Percentiles rank a stretch among this genome's conserved stretches.
These are phyloP conservation scores for Aspergillus felis DNA, from an alignment of 2,329 filamentous ascomycete genomes.

Conservation along the genomic window DNA sequence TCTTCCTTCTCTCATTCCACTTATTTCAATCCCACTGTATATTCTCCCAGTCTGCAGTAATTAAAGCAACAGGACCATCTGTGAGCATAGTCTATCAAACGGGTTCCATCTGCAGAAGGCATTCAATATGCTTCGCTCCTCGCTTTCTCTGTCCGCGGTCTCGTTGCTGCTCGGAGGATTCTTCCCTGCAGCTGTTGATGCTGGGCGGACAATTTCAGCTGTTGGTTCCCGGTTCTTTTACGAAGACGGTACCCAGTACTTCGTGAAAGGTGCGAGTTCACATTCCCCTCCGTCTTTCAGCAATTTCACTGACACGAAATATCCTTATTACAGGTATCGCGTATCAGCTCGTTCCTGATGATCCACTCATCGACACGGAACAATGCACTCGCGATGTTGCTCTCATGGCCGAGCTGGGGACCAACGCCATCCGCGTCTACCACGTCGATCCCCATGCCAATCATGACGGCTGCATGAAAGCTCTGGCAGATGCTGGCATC, in stretches of 20 bases:
- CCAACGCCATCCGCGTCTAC: constrained; percentile 84
- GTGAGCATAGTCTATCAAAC: not conserved
- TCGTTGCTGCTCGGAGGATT: constrained; percentile 26
- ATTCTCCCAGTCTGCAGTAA: not conserved
- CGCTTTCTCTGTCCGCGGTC: constrained; percentile 8
- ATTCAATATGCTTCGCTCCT: constrained; percentile 20
- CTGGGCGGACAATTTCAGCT: constrained; percentile 54
- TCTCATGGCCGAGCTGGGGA: constrained; percentile 75
- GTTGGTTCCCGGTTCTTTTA: constrained; percentile 84
- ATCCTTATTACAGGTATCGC: constrained; percentile 58
- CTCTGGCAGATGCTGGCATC: constrained; percentile 74
- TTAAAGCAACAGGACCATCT: not conserved
- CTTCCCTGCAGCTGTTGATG: constrained; percentile 27
- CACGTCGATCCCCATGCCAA: constrained; percentile 70
- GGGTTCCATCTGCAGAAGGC: not conserved
- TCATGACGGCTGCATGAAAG: constrained; percentile 76
- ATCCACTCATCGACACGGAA: constrained; percentile 70
- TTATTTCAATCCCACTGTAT: not conserved
- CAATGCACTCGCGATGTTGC: constrained; percentile 73
- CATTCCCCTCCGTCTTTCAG: not conserved
- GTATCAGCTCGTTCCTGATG: constrained; percentile 63
- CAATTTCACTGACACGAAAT: constrained; percentile 5
- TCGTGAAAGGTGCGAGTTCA: constrained; percentile 65
- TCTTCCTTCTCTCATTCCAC: not conserved
- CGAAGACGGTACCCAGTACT: constrained; percentile 75